Conservation (phyloP, 129 eudicot species). For the Mikania micrantha region DNA sequence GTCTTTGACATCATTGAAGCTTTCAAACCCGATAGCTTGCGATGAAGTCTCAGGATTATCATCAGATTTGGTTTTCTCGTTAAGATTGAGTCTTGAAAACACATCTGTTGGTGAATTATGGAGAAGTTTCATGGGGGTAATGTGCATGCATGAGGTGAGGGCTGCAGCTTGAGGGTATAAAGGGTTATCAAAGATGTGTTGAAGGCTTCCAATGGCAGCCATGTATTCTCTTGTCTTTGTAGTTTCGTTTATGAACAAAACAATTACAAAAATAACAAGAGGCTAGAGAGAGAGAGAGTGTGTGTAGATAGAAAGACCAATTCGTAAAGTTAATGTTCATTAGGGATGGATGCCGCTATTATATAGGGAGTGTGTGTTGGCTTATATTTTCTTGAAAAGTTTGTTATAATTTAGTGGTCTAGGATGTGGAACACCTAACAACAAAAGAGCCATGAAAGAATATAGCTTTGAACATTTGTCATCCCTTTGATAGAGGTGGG, state of each 20-base stretch:
- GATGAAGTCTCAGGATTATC: too few species aligned
- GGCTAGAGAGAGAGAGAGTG: constrained; percentile 23
- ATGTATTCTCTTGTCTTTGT: constrained; percentile 29
- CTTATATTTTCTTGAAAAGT: constrained; percentile 13
- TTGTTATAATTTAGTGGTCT: constrained; percentile 37
- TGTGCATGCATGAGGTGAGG: constrained; percentile 48
- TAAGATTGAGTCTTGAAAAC: constrained; percentile 43
- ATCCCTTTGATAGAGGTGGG: too few species aligned
- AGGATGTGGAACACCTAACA: too few species aligned
- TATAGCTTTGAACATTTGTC: too few species aligned
- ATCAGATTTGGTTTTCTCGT: constrained; percentile 21
- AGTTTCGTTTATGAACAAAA: constrained; percentile 11
- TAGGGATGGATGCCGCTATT: constrained; percentile 31
- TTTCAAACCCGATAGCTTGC: constrained; percentile 63
- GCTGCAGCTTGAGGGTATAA: constrained; percentile 25
- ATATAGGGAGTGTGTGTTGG: too few species aligned
- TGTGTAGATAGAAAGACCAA: constrained; percentile 26
- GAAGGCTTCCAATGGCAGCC: constrained; percentile 77
- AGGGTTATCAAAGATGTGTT: constrained; percentile 66
- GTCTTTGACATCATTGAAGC: constrained; percentile 46
- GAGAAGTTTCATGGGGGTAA: constrained; percentile 12
- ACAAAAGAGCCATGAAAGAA: too few species aligned
- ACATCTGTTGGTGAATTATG: constrained; percentile 5
- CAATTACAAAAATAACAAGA: constrained; percentile 21
- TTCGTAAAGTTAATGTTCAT: constrained; percentile 36